Evolutionary conservation across 805 yeast species (phyloP).

Genomic region (Komagataella pseudopastoris): DNA sequence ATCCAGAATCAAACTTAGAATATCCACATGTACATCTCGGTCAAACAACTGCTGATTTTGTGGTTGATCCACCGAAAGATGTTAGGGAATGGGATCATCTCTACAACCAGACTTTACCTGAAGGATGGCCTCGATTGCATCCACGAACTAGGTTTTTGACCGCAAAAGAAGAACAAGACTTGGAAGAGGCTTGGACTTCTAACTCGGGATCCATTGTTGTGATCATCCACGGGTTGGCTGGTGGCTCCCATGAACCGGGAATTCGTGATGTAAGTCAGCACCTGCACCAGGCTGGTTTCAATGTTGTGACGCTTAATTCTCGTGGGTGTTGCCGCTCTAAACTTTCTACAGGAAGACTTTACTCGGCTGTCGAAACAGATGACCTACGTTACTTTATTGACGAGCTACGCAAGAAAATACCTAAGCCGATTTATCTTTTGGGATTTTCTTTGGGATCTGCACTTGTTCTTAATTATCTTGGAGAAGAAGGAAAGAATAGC

Average conservation of each 20-base stretch:
- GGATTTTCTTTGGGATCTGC: constrained; percentile 71
- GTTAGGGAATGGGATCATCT: constrained; percentile 1
- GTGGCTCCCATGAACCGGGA: constrained; percentile 70
- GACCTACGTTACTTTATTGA: constrained; percentile 51
- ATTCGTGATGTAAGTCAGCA: constrained; percentile 39
- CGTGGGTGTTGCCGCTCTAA: constrained; percentile 73
- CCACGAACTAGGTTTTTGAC: constrained; percentile 55
- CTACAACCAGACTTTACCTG: constrained; percentile 25
- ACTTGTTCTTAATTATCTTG: constrained; percentile 51
- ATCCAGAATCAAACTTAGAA: constrained; percentile 19
- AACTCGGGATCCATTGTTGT: constrained; percentile 43
- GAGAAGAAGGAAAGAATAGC: constrained; percentile 44
- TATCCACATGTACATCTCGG: constrained; percentile 15
- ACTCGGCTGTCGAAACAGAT: constrained; percentile 55
- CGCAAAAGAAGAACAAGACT: constrained; percentile 23
- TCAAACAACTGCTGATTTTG: constrained; percentile 36
- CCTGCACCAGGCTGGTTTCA: constrained; percentile 31
- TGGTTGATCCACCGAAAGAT: constrained; percentile 15
- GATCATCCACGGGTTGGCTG: constrained; percentile 61
- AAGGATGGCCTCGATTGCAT: constrained; percentile 45
- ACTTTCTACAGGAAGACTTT: constrained; percentile 52
- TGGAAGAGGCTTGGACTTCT: constrained; percentile 17
- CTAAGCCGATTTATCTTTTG: constrained; percentile 48
- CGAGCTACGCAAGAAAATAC: constrained; percentile 35
- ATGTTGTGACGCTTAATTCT: constrained; percentile 45